Conservation (phyloP, 805 yeast genomes). For the Priceomyces carsonii region DNA sequence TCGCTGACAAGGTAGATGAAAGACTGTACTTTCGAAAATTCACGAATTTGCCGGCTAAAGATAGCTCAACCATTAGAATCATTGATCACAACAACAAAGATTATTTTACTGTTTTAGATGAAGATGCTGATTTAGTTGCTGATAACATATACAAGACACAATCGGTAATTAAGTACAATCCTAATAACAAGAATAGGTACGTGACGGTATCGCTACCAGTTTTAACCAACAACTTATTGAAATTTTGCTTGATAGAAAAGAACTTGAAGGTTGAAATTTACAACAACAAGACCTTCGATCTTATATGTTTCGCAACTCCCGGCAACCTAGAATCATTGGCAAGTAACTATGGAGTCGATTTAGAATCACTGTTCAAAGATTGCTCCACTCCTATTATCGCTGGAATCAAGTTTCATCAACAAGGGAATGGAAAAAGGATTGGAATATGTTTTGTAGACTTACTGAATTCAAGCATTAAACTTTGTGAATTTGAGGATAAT, state of each 20-base stretch:
- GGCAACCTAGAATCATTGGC: slow-evolving; percentile 71
- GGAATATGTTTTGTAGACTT: slow-evolving; percentile 85
- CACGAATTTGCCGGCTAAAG: slow-evolving; percentile 49
- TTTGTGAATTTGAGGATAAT: slow-evolving; percentile 81
- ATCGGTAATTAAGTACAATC: slow-evolving; percentile 69
- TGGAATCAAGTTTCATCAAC: slow-evolving; percentile 34
- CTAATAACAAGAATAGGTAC: slow-evolving; percentile 47
- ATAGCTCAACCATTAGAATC: slow-evolving; percentile 57
- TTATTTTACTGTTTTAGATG: slow-evolving; percentile 70
- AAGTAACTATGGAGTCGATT: slow-evolving; percentile 36
- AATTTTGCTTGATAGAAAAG: slow-evolving; percentile 64
- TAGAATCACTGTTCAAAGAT: slow-evolving; percentile 63
- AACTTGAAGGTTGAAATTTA: slow-evolving; percentile 83
- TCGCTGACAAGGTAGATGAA: slow-evolving; percentile 41
- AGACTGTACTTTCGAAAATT: slow-evolving; percentile 46
- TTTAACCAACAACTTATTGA: slow-evolving; percentile 59
- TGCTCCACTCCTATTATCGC: slow-evolving; percentile 43
- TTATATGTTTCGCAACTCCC: slow-evolving; percentile 71
- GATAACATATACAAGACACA: slow-evolving; percentile 81
- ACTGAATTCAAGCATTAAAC: slow-evolving; percentile 62
- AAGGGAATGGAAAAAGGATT: slow-evolving; percentile 48
- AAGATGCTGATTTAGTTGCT: slow-evolving; percentile 82
- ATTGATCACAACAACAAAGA: slow-evolving; percentile 72
- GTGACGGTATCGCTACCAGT: slow-evolving; percentile 80
- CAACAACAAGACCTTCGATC: slow-evolving; percentile 58